A percentile compares a stretch with the other conserved stretches of the same genome.
phyloP scores from a whole-genome alignment of 2,329 filamentous ascomycete species.

The Cercospora sp. region DNA sequence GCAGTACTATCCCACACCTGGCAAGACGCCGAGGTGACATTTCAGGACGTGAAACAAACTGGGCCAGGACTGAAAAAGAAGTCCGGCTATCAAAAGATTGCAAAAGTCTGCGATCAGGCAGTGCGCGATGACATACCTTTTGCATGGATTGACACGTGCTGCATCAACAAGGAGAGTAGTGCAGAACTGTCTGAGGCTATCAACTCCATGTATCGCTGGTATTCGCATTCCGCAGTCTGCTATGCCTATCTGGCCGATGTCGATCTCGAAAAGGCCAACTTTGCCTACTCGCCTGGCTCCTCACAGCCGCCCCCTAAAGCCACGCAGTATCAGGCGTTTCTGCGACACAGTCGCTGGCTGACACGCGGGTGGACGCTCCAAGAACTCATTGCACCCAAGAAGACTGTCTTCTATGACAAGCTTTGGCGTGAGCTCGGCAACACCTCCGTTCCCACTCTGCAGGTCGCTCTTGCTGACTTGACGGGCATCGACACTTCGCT shows the following conservation, averaged over 20 bases:
- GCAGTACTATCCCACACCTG: constrained; percentile 26
- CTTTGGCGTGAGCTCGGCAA: constrained; percentile 10
- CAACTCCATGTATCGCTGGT: constrained; percentile 30
- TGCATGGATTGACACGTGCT: constrained; percentile 26
- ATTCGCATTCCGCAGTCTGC: constrained; percentile 20
- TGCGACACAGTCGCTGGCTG: constrained; percentile 23
- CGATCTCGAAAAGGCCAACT: not conserved
- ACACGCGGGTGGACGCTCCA: constrained; percentile 30
- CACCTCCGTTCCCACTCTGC: not conserved
- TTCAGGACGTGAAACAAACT: constrained; percentile 18
- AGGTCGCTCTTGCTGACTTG: constrained; percentile 6
- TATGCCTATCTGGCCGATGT: constrained; percentile 27
- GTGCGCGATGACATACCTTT: constrained; percentile 4
- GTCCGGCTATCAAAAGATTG: constrained; percentile 19
- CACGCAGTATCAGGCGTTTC: not conserved
- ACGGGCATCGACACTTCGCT: constrained; percentile 10
- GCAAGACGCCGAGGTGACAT: constrained; percentile 21
- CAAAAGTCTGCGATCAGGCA: constrained; percentile 15
- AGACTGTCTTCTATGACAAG: constrained; percentile 24
- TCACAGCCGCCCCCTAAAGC: not conserved
- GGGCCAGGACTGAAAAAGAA: not conserved
- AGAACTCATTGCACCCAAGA: constrained; percentile 28
- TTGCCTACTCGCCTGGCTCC: not conserved
- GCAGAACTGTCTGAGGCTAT: constrained; percentile 29
- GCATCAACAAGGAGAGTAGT: constrained; percentile 28